phyloP scores from a whole-genome alignment of 1,284 basidiomycete species.

The Termitomyces sp. region DNA sequence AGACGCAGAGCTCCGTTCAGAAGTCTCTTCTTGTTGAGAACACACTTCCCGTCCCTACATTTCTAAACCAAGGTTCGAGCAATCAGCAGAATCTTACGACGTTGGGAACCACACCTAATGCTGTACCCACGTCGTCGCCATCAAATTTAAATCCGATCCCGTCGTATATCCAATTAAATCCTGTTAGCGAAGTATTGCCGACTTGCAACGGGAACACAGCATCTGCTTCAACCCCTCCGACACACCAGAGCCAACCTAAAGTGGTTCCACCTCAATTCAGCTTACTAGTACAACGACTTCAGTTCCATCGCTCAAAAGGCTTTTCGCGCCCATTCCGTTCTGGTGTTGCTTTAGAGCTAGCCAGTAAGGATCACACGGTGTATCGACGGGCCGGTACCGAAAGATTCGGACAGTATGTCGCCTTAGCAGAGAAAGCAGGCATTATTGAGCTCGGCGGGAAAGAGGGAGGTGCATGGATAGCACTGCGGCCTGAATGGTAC shows the following conservation, averaged over 20 bases:
- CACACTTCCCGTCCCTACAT: neutral
- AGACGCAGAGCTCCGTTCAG: neutral
- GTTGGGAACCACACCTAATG: neutral
- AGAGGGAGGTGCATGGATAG: conserved; percentile 41
- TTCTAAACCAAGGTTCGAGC: neutral
- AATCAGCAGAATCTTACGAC: neutral
- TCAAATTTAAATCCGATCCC: neutral
- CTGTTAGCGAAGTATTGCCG: neutral
- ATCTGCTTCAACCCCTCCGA: neutral
- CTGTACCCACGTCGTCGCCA: neutral
- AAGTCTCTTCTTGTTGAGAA: neutral
- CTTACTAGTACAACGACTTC: conserved; percentile 25
- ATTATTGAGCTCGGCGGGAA: conserved; percentile 45
- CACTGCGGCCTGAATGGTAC: conserved; percentile 32
- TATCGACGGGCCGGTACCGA: conserved; percentile 39
- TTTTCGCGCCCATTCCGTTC: conserved; percentile 32
- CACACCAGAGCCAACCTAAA: conserved; percentile 6
- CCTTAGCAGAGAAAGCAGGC: conserved; percentile 38
- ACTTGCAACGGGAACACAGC: neutral
- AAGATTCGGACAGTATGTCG: conserved; percentile 41
- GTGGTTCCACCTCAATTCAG: conserved; percentile 15
- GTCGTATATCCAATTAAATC: neutral
- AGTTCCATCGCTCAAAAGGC: conserved; percentile 29
- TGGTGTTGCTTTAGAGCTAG: conserved; percentile 31
- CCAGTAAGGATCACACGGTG: conserved; percentile 26